Evolutionary conservation across 1,139 yeast species (phyloP).

Genomic region (Ashbya aceris): DNA sequence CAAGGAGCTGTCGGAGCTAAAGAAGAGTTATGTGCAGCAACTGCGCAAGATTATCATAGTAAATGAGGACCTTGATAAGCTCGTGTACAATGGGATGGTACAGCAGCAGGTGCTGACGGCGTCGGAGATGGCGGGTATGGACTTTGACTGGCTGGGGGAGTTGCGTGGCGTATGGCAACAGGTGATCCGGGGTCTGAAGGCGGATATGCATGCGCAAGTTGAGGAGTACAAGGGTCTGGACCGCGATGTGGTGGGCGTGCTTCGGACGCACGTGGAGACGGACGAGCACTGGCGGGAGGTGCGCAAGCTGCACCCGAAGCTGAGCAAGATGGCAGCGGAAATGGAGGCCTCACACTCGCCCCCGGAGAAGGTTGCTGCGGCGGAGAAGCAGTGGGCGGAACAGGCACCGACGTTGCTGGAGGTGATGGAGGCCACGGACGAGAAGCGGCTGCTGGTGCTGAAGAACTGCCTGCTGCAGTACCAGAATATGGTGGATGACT

Average conservation of each 20-base stretch:
- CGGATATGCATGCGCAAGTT: conserved; percentile 47
- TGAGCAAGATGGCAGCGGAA: conserved; percentile 34
- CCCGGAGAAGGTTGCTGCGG: conserved; percentile 10
- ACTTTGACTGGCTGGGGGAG: conserved; percentile 46
- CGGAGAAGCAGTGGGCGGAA: conserved; percentile 47
- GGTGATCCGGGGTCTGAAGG: conserved; percentile 42
- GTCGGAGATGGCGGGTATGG: conserved; percentile 31
- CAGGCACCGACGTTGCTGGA: conserved; percentile 74
- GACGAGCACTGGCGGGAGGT: conserved; percentile 43
- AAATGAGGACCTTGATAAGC: conserved; percentile 35
- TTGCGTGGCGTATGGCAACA: conserved; percentile 51
- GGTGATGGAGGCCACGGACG: conserved; percentile 68
- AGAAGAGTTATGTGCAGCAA: conserved; percentile 43
- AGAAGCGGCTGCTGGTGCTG: conserved; percentile 52
- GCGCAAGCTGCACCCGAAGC: conserved; percentile 35
- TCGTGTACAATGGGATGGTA: conserved; percentile 28
- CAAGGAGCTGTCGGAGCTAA: conserved; percentile 41
- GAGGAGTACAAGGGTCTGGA: conserved; percentile 44
- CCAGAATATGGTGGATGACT: conserved; percentile 52
- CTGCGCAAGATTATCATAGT: conserved; percentile 40
- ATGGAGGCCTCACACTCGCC: conserved; percentile 28
- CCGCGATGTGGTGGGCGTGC: conserved; percentile 47
- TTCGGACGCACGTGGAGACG: conserved; percentile 43
- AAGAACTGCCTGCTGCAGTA: conserved; percentile 62
- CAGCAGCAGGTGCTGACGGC: conserved; percentile 29